These are phyloP conservation scores for Cryptococcus floricola DNA, from an alignment of 1,284 basidiomycete genomes.

Conservation along the genomic window DNA sequence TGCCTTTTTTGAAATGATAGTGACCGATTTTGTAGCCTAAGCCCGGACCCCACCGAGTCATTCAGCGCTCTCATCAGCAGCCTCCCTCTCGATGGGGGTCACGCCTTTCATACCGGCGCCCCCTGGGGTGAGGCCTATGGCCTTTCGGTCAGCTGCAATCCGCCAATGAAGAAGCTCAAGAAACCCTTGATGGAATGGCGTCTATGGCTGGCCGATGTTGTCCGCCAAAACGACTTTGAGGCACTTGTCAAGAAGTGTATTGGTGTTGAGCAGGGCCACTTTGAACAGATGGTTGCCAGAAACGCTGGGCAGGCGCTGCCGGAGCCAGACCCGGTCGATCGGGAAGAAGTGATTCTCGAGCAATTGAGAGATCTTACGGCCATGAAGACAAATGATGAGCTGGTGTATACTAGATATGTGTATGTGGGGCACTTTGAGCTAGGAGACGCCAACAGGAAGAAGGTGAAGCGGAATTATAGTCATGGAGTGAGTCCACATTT, in stretches of 20 bases:
- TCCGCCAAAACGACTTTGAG: conserved; percentile 10
- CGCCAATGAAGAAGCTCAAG: conserved; percentile 18
- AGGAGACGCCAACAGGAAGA: conserved; percentile 6
- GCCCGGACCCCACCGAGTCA: conserved; percentile 22
- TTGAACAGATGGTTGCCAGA: not conserved
- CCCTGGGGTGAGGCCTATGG: conserved; percentile 20
- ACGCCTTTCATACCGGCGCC: conserved; percentile 18
- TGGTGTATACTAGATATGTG: conserved; percentile 31
- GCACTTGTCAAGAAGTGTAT: conserved; percentile 20
- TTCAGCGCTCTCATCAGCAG: conserved; percentile 18
- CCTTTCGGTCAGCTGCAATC: conserved; percentile 24
- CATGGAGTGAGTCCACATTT: conserved; percentile 14
- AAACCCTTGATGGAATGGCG: conserved; percentile 23
- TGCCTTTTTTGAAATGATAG: not conserved
- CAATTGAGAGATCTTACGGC: conserved; percentile 26
- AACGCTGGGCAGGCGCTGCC: not conserved
- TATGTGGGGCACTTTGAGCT: conserved; percentile 24
- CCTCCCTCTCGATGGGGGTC: conserved; percentile 26
- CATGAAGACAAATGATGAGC: conserved; percentile 29
- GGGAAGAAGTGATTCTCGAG: conserved; percentile 17
- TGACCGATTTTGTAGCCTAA: conserved; percentile 15
- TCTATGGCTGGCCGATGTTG: conserved; percentile 22
- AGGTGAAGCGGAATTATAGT: not conserved
- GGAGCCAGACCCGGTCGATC: conserved; percentile 7
- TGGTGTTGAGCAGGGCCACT: conserved; percentile 4